Percentiles rank a stretch among this genome's conserved stretches.
Conservation (phyloP, 1,284 basidiomycete species). For the Caloboletus inedulis region DNA sequence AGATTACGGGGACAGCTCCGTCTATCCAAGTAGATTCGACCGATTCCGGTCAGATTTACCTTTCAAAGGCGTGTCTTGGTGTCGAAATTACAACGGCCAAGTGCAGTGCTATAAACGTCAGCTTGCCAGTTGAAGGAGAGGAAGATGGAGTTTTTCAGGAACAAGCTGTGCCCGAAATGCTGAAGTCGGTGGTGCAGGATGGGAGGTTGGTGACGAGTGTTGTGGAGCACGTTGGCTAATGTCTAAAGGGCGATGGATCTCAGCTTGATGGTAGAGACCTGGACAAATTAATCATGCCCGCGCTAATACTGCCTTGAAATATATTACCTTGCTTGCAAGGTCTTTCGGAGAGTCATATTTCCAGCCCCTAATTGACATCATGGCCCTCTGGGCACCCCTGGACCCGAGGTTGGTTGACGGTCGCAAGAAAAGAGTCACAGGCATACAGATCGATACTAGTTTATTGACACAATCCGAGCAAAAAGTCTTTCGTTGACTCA, state of each 20-base stretch:
- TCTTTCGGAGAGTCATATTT: no score
- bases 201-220: slow-evolving; percentile 88
- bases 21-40: slow-evolving; percentile 94
- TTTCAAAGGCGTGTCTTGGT: slow-evolving; percentile 78
- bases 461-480: no score
- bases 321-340: no score
- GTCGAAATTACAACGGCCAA: slow-evolving; percentile 94
- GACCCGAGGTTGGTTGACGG: no score
- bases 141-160: slow-evolving; percentile 93
- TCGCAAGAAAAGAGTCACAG: no score
- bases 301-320: neutral
- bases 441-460: no score
- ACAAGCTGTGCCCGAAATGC: slow-evolving; percentile 92
- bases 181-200: slow-evolving; percentile 78
- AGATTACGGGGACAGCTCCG: slow-evolving; percentile 87
- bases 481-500: no score
- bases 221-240: slow-evolving; percentile 82
- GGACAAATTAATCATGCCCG: neutral
- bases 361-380: no score
- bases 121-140: slow-evolving; percentile 81
- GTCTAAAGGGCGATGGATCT: neutral
- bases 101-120: slow-evolving; percentile 93
- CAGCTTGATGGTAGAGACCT: slow-evolving; percentile 1
- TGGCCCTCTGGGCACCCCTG: no score
- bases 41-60: slow-evolving; percentile 93